Evolutionary conservation across 805 yeast species (phyloP).

Genomic region (Hanseniaspora clermontiae): DNA sequence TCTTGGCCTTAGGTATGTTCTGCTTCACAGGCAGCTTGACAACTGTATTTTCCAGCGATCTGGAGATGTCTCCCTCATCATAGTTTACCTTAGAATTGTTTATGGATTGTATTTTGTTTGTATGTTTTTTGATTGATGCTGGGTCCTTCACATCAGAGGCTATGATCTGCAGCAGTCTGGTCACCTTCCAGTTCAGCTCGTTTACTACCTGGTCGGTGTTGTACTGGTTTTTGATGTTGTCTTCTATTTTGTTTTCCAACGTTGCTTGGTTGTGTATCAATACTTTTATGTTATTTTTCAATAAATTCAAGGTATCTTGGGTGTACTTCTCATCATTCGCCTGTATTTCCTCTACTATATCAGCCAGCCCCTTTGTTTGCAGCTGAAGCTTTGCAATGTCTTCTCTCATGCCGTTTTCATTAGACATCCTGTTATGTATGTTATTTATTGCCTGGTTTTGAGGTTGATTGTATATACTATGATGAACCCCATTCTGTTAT

Average conservation of each 20-base stretch:
- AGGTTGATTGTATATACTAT: no score
- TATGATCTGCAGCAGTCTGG: slow-evolving; percentile 7
- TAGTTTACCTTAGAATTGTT: slow-evolving; percentile 1
- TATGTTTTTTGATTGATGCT: background rate
- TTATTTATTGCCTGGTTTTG: background rate
- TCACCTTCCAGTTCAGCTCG: slow-evolving; percentile 19
- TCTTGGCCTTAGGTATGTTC: slow-evolving; percentile 23
- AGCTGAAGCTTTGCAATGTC: slow-evolving; percentile 10
- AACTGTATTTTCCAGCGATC: slow-evolving; percentile 12
- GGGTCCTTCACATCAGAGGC: background rate
- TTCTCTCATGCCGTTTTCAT: slow-evolving; percentile 17
- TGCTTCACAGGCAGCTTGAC: slow-evolving; percentile 9
- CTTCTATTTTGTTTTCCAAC: slow-evolving; percentile 27
- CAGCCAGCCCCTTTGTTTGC: background rate
- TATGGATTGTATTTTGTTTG: background rate
- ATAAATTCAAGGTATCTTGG: slow-evolving; percentile 17
- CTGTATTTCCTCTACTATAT: slow-evolving; percentile 5
- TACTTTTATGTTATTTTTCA: slow-evolving; percentile 23
- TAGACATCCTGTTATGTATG: slow-evolving; percentile 14
- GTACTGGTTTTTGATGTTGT: slow-evolving; percentile 26
- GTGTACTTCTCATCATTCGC: slow-evolving; percentile 13
- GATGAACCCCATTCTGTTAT: no score
- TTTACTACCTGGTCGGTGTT: slow-evolving; percentile 28
- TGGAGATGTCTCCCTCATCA: background rate
- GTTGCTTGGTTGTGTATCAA: slow-evolving; percentile 27